phyloP scores from a whole-genome alignment of 2,329 filamentous ascomycete genomes.

The Dendrostoma leiphaemia region DNA sequence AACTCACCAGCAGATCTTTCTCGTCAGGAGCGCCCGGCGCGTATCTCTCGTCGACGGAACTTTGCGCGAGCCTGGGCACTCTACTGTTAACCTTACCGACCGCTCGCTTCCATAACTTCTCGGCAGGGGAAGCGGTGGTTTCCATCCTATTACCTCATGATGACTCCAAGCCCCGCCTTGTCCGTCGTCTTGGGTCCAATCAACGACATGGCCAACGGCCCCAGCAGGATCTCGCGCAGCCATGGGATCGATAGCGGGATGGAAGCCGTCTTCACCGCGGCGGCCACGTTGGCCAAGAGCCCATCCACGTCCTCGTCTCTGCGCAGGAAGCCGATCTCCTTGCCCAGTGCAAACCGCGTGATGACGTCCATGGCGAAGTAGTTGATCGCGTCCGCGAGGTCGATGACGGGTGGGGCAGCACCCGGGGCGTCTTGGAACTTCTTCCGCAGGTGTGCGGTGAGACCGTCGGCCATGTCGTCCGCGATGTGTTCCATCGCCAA shows the following conservation, averaged over 20 bases:
- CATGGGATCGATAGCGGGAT: conserved; percentile 39
- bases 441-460: background rate
- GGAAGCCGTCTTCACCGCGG: conserved; percentile 34
- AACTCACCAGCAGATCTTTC: conserved; percentile 43
- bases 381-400: conserved; percentile 42
- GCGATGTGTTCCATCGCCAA: conserved; percentile 23
- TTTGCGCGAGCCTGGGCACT: conserved; percentile 35
- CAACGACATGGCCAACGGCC: conserved; percentile 31
- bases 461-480: background rate
- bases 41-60: conserved; percentile 42
- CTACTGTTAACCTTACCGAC: no score
- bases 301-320: conserved; percentile 41
- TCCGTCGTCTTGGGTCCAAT: conserved; percentile 30
- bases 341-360: conserved; percentile 44
- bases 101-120: no score
- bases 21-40: conserved; percentile 37
- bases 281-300: conserved; percentile 38
- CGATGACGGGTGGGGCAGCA: conserved; percentile 29
- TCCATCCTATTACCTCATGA: conserved; percentile 27
- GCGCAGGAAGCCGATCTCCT: conserved; percentile 41
- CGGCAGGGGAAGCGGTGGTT: no score
- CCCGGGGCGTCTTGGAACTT: background rate
- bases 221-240: conserved; percentile 21
- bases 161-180: conserved; percentile 24
- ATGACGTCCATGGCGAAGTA: conserved; percentile 52